Evolutionary conservation across 768 basidiomycete genomes (phyloP).

Genomic region (Suillus subaureus): DNA sequence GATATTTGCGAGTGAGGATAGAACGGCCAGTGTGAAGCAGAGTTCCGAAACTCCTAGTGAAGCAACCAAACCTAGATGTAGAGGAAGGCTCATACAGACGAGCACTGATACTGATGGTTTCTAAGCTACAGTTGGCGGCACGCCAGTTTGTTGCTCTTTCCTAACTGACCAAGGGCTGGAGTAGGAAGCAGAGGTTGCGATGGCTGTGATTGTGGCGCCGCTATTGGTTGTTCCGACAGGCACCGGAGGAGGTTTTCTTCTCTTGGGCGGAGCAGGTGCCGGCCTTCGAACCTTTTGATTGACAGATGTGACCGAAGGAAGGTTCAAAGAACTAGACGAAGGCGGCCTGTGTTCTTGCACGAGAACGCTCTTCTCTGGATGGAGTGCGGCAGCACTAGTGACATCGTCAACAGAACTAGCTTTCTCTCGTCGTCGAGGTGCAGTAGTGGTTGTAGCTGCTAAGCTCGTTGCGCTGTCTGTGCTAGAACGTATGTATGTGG

Average conservation of each 20-base stretch:
- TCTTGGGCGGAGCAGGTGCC: constrained; percentile 68
- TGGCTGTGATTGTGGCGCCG: constrained; percentile 62
- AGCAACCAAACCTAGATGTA: neutral
- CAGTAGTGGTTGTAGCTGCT: constrained; percentile 24
- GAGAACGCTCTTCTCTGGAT: constrained; percentile 19
- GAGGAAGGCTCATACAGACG: neutral
- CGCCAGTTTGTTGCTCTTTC: constrained; percentile 16
- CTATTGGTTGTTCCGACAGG: constrained; percentile 52
- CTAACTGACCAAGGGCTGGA: constrained; percentile 19
- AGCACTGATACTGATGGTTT: neutral
- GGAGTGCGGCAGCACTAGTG: constrained; percentile 13
- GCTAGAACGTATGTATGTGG: constrained; percentile 44
- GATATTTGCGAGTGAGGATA: neutral
- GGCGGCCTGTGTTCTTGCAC: constrained; percentile 21
- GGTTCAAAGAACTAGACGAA: constrained; percentile 22
- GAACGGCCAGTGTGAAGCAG: neutral
- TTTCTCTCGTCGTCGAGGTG: constrained; percentile 27
- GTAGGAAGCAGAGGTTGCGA: constrained; percentile 43
- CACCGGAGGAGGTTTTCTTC: constrained; percentile 73
- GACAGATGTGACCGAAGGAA: constrained; percentile 20
- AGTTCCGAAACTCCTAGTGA: neutral
- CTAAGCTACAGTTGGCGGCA: neutral
- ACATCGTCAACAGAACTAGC: constrained; percentile 30
- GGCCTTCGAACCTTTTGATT: constrained; percentile 43
- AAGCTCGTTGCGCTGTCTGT: constrained; percentile 37